Conservation (phyloP, 1,284 basidiomycete species). For the Rhodofomes roseus region DNA sequence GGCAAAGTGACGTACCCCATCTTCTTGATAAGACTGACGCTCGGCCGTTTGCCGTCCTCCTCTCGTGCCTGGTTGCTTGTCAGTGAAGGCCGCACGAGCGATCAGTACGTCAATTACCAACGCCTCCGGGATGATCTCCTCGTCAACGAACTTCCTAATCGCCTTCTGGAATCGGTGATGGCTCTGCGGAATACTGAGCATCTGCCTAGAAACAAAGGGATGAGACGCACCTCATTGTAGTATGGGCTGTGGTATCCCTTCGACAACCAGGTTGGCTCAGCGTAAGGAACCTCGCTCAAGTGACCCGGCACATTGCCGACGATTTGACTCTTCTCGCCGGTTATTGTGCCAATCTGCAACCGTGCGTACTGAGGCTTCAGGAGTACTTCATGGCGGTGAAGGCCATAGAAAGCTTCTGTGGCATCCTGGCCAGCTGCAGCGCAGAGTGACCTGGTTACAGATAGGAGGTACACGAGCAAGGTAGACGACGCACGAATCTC, state of each 20-base stretch:
- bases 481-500: constrained; percentile 50
- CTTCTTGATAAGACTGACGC: constrained; percentile 58
- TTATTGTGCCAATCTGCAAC: constrained; percentile 67
- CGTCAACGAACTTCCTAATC: constrained; percentile 47
- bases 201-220: neutral
- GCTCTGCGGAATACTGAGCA: constrained; percentile 28
- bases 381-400: constrained; percentile 81
- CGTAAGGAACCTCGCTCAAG: constrained; percentile 65
- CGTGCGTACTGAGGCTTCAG: constrained; percentile 69
- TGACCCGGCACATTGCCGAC: constrained; percentile 49
- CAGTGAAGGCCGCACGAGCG: neutral
- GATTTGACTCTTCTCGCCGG: constrained; percentile 62
- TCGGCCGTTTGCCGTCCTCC: constrained; percentile 73
- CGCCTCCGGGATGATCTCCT: constrained; percentile 49
- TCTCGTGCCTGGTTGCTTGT: constrained; percentile 51
- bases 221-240: constrained; percentile 44
- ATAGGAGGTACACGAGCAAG: neutral
- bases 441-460: neutral
- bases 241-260: constrained; percentile 71
- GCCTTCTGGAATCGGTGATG: constrained; percentile 48
- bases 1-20: constrained; percentile 59
- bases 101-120: constrained; percentile 23
- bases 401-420: constrained; percentile 81
- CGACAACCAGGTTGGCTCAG: constrained; percentile 76
- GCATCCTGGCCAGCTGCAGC: constrained; percentile 68